Conservation (phyloP, 176 grass and related monocot species). For the Panicum miliaceum region DNA sequence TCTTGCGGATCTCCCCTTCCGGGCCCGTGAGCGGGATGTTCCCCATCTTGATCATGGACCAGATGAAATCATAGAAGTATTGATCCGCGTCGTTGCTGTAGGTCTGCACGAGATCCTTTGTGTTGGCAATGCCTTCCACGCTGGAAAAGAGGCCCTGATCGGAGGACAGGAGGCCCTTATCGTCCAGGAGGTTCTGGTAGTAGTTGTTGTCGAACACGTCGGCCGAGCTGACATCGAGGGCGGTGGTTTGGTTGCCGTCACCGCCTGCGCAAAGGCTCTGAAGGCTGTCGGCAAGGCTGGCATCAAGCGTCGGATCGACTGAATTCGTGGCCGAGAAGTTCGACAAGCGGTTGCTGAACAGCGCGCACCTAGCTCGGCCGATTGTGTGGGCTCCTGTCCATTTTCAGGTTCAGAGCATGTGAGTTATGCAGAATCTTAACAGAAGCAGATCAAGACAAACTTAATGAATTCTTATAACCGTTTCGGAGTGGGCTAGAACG, state of each 20-base stretch:
- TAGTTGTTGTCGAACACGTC: slow-evolving; percentile 79
- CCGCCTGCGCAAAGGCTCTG: slow-evolving; percentile 56
- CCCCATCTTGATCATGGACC: slow-evolving; percentile 90
- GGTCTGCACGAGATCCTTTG: slow-evolving; percentile 61
- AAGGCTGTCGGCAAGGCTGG: slow-evolving; percentile 56
- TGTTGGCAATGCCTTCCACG: slow-evolving; percentile 47
- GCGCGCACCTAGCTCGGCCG: slow-evolving; percentile 57
- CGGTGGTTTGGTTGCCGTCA: slow-evolving; percentile 72
- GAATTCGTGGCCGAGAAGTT: slow-evolving; percentile 33
- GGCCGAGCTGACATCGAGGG: slow-evolving; percentile 58
- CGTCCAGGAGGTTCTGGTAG: slow-evolving; percentile 63
- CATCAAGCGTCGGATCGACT: slow-evolving; percentile 63
- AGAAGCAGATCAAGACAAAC: too few relatives aligned
- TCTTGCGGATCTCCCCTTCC: slow-evolving; percentile 60
- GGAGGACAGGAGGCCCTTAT: slow-evolving; percentile 79
- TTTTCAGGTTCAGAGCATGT: neutral
- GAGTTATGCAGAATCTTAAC: neutral
- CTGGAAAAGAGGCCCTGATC: slow-evolving; percentile 93
- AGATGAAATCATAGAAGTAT: slow-evolving; percentile 68
- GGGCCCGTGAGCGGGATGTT: slow-evolving; percentile 65
- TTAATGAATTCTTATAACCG: neutral
- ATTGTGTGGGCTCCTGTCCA: slow-evolving; percentile 77
- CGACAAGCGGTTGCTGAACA: slow-evolving; percentile 60
- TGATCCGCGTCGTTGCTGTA: slow-evolving; percentile 42
- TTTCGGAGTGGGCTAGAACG: neutral